Evolutionary conservation across 2,329 filamentous ascomycete genomes (phyloP), one percentile per base, ranked within the genome.

Genomic region (Alternaria sp.): DNA sequence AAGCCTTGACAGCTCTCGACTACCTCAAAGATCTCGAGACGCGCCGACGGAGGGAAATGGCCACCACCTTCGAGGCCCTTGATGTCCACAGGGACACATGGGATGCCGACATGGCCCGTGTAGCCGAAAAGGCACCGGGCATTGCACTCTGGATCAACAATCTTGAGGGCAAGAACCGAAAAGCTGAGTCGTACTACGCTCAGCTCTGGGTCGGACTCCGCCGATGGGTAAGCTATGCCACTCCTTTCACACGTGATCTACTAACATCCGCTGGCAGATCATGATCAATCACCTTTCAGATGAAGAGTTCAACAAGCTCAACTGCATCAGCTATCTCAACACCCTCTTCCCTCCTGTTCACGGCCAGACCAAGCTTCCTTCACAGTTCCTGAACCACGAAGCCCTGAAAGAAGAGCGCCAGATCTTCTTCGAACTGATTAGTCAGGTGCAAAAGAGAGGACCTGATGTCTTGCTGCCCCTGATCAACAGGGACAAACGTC

Each of bases 271-370:
- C 7, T 38, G 30, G 24, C 59, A 87, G 86, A 86, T 87, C 59
- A 78, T 90, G 71, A 85, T 90, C 75, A 89, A 90, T 67, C 88
- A 90, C 68, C 82, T 90, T 67, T 84, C 86, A 26, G 79, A 88
- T 30, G 79, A 83, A 32, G 87, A 87, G 0, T 88, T 88, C 76
- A 87, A 87, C 79, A 89, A 88, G 74, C 82, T 85, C 68, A 89
- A 89, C 72, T 89, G 88, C 71, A 82, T 89, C 64, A 88, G 87
- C 54, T 88, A 90, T 84, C 84, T 90, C 51, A 90, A 90, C 77
- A 90, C 88, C 9, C 80, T 90, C 30, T 87, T 89, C 64, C 88
- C 88, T 7, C 87, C 88, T 2, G 80, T 84, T 42, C 80, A 80
- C 18, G 66, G 59, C 20, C 54, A 61, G 28, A 64, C 65, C 14